Evolutionary conservation across 306 rosid species (phyloP), one percentile per base, ranked within the genome.

Genomic region (Canavalia ensiformis): DNA sequence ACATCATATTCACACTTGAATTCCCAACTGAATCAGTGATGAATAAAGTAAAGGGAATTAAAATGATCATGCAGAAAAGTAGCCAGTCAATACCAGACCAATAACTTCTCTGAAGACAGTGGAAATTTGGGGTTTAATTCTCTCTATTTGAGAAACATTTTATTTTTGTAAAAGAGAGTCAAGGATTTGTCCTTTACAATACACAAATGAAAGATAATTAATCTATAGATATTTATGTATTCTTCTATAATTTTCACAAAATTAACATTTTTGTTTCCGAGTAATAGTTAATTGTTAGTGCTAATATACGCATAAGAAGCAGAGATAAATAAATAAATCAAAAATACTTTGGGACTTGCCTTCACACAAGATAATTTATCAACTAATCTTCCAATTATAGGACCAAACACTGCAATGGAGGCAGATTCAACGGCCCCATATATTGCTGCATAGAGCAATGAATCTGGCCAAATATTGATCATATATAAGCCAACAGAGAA

Each of bases 401-500:
- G 92, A 56, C 99, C 99, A 55, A 91, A 90, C 31, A 95, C 2
- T 3, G 94, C 97, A 8, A 90, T 87, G 68, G 97, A 88, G 64
- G 97, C 92, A 80, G 95, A 90, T 89, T 95, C 99, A 77, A 90
- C 88, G 1, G 87, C 97, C 49, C 99, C 99, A 82, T 95, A 95
- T 28, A 89, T 80, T 25, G 99, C 99, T 39, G 95, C 95, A 67
- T 86, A 88, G 8, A 95, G 89, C 70, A 95, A 72, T 0, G 97
- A 95, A 59, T 93, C 88, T 29, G 97, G 97, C 99, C 99, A 95
- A 75, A 95, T 54, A 82, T 65, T 83, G 77, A 95, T 95, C 99
- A 93, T 93, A 78, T 92, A 95, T 47, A 95, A 84, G 58, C 97
- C 97, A 82, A 95, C 95, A 18, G 99, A 95, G 75, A 93, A 95